A percentile compares a stretch with the other conserved stretches of the same genome.
These are phyloP conservation scores for Rhizopus arrhizus DNA, from an alignment of 371 early-diverging fungal species.

Conservation along the genomic window DNA sequence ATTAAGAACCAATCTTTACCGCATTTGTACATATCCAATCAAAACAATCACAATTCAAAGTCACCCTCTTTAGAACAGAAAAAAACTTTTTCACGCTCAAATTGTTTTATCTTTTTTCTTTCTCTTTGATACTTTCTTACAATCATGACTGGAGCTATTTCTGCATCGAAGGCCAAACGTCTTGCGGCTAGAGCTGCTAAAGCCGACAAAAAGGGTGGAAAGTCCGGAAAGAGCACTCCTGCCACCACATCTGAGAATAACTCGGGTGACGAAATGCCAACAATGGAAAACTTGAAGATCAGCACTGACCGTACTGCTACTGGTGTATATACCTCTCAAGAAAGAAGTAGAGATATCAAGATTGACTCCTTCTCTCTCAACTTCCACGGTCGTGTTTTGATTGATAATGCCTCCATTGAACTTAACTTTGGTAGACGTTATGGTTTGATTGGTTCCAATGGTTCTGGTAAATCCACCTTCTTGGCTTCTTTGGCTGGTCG, in stretches of 20 bases:
- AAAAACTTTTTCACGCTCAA: too few relatives aligned
- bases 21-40: too few relatives aligned
- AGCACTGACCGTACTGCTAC: conserved; percentile 79
- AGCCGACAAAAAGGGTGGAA: conserved; percentile 40
- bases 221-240: conserved; percentile 40
- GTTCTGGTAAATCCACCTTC: conserved; percentile 98
- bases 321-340: conserved; percentile 93
- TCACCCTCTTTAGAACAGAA: too few relatives aligned
- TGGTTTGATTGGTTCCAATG: conserved; percentile 97
- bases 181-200: conserved; percentile 77
- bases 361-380: conserved; percentile 93
- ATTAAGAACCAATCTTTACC: too few relatives aligned
- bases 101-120: too few relatives aligned
- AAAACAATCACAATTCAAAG: too few relatives aligned
- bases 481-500: conserved; percentile 90
- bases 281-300: conserved; percentile 41
- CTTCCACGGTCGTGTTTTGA: conserved; percentile 90
- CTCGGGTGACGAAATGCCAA: conserved; percentile 37
- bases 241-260: conserved; percentile 33
- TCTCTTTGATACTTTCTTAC: too few relatives aligned
- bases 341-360: conserved; percentile 92
- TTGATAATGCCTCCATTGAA: conserved; percentile 93
- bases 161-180: conserved; percentile 84
- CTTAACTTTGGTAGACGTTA: conserved; percentile 98
- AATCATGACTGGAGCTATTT: conserved; percentile 36